Evolutionary conservation across 2,329 filamentous ascomycete genomes (phyloP), one percentile per base, ranked within the genome.

Genomic region (Sporothrix luriei): DNA sequence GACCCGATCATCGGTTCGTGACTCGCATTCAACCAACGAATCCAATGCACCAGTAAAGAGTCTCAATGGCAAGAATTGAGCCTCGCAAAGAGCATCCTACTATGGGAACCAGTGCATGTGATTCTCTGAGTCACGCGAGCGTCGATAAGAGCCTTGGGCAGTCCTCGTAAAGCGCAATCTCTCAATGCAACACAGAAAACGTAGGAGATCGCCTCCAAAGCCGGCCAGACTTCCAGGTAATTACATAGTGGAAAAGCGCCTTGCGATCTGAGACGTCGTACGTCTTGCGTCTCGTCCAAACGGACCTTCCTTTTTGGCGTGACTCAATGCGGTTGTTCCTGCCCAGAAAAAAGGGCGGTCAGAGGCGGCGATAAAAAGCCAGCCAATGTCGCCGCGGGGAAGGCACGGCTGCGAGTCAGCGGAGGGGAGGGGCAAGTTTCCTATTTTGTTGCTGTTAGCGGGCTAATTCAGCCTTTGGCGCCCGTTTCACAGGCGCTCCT

Each of bases 401-500:
- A 72, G 71, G 69, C 69, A 59, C 67, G 26, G 59, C 51, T 48
- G 9, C 43, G n/a, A 54, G 29, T 38, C 40, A 61, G 16, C 33
- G 14, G 54, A 67, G 33, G 33, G 65, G 72, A 71, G 69, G 68
- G 72, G 69, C 62, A 71, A 46, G 57, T 69, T 66, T 38, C 51
- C 26, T 67, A 46, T 33, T 66, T 57, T 65, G 59, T 51, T 51
- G 13, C 33, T 66, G 43, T 59, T 59, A 52, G 40, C 48, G 43
- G 43, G 52, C 52, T 52, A 54, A 59, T 59, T 68, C 66, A 69
- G 68, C 68, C 68, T 62, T 70, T 67, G 59, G 40, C 51, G 59
- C 59, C 29, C 43, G 57, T 65, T 54, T 66, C 52, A 66, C 52
- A 33, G 54, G 40, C 5, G 62, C 51, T n/a, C 29, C 21, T 68